Conservation (phyloP, 441 rosid species). For the Corymbia citriodora region DNA sequence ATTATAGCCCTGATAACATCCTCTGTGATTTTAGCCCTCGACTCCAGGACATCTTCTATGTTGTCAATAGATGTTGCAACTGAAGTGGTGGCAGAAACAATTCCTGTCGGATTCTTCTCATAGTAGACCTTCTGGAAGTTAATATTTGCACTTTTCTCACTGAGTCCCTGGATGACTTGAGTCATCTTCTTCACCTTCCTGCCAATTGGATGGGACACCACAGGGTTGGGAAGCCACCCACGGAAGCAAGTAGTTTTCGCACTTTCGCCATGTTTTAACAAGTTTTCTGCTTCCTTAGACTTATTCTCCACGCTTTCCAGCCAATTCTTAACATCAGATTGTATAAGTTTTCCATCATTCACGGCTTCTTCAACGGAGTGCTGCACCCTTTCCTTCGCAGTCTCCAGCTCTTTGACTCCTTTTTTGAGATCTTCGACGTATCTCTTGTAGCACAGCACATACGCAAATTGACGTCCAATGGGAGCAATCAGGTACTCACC, state of each 20-base stretch:
- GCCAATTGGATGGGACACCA: background rate
- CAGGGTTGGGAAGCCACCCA: background rate
- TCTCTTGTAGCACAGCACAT: background rate
- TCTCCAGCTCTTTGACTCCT: background rate
- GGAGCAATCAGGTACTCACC: background rate
- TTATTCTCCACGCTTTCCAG: background rate
- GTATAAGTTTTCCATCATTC: background rate
- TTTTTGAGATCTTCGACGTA: background rate
- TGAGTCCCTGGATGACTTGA: background rate
- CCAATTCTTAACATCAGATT: fast-evolving
- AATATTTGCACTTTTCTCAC: fast-evolving
- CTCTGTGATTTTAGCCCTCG: fast-evolving
- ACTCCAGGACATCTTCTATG: fast-evolving
- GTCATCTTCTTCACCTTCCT: background rate
- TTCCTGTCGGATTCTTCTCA: background rate
- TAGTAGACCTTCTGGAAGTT: background rate
- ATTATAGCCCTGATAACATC: fast-evolving
- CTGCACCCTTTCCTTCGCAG: background rate
- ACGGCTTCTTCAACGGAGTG: fast-evolving
- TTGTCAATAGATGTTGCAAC: fast-evolving
- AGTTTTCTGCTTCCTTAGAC: background rate
- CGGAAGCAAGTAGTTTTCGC: background rate
- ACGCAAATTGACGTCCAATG: background rate
- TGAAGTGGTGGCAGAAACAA: fast-evolving
- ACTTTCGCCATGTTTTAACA: background rate